phyloP scores from a whole-genome alignment of 2,329 filamentous ascomycete genomes.

The Hymenoscyphus scutula region DNA sequence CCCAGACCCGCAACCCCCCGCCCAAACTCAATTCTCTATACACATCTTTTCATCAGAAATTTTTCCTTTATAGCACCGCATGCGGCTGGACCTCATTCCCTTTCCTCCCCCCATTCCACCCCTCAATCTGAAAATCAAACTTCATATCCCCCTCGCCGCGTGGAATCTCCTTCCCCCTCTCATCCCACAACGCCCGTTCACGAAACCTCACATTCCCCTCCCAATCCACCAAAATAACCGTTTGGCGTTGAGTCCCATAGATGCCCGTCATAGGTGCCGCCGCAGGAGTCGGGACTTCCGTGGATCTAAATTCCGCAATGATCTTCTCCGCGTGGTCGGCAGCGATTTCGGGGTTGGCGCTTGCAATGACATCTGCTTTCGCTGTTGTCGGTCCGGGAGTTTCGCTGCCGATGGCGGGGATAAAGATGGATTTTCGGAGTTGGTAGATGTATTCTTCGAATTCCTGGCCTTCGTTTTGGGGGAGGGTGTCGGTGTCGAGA shows the following conservation, averaged over 20 bases:
- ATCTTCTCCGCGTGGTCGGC: slow-evolving; percentile 23
- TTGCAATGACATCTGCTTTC: slow-evolving; percentile 35
- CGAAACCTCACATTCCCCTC: slow-evolving; percentile 58
- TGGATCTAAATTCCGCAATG: slow-evolving; percentile 33
- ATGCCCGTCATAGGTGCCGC: slow-evolving; percentile 54
- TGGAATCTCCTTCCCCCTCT: slow-evolving; percentile 52
- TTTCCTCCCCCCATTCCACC: slow-evolving; percentile 37
- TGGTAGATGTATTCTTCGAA: slow-evolving; percentile 53
- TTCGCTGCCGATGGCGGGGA: slow-evolving; percentile 53
- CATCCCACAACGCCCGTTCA: slow-evolving; percentile 60
- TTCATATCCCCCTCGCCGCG: slow-evolving; percentile 55
- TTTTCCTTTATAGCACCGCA: slow-evolving; percentile 25
- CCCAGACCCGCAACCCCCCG: not conserved
- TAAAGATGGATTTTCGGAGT: slow-evolving; percentile 60
- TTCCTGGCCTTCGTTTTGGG: slow-evolving; percentile 36
- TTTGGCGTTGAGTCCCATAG: slow-evolving; percentile 66
- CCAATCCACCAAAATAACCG: slow-evolving; percentile 60
- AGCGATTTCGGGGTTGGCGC: slow-evolving; percentile 25
- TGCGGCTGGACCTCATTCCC: slow-evolving; percentile 24
- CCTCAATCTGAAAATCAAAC: slow-evolving; percentile 56
- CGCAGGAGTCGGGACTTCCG: slow-evolving; percentile 34
- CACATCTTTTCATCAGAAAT: slow-evolving; percentile 16
- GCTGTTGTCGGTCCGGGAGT: slow-evolving; percentile 38
- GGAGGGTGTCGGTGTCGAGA: slow-evolving; percentile 57
- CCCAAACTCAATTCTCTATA: slow-evolving; percentile 11